These are phyloP conservation scores for Hypoxylon sp. DNA, from an alignment of 2,329 filamentous ascomycete genomes.

Conservation along the genomic window DNA sequence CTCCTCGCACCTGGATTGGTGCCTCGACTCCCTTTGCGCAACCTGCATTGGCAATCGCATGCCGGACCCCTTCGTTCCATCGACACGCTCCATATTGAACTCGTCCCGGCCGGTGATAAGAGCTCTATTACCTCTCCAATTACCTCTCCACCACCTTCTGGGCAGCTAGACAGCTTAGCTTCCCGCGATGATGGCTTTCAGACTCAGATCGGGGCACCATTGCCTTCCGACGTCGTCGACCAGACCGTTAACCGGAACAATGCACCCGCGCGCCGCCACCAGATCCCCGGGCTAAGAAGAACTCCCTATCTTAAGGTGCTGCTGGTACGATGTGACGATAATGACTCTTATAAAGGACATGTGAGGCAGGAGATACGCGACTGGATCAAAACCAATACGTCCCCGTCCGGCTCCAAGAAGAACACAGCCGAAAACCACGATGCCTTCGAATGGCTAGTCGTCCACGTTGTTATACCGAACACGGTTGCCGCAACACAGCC, in stretches of 20 bases:
- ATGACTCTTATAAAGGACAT: constrained; percentile 88
- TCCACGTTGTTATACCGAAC: constrained; percentile 93
- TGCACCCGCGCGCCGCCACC: constrained; percentile 77
- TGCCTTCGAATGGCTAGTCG: constrained; percentile 93
- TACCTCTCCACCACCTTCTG: constrained; percentile 54
- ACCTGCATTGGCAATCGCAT: constrained; percentile 97
- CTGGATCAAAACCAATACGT: constrained; percentile 86
- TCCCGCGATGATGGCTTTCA: constrained; percentile 71
- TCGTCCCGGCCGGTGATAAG: constrained; percentile 73
- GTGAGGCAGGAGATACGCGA: constrained; percentile 85
- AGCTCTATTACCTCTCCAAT: constrained; percentile 54
- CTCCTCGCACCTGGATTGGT: constrained; percentile 83
- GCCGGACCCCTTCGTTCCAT: constrained; percentile 93
- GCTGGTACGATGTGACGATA: constrained; percentile 93
- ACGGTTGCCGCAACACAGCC: constrained; percentile 84
- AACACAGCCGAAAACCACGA: constrained; percentile 92
- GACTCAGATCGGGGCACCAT: constrained; percentile 60
- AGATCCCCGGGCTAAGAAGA: constrained; percentile 92
- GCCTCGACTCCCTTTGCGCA: constrained; percentile 84
- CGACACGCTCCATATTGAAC: constrained; percentile 89
- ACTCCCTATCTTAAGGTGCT: constrained; percentile 95
- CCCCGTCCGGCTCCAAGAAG: constrained; percentile 69
- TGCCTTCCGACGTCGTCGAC: constrained; percentile 57
- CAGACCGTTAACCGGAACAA: constrained; percentile 54
- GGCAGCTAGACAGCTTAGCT: constrained; percentile 50